Evolutionary conservation across 1,284 basidiomycete species (phyloP).

Genomic region (Leccinum fuscescens): DNA sequence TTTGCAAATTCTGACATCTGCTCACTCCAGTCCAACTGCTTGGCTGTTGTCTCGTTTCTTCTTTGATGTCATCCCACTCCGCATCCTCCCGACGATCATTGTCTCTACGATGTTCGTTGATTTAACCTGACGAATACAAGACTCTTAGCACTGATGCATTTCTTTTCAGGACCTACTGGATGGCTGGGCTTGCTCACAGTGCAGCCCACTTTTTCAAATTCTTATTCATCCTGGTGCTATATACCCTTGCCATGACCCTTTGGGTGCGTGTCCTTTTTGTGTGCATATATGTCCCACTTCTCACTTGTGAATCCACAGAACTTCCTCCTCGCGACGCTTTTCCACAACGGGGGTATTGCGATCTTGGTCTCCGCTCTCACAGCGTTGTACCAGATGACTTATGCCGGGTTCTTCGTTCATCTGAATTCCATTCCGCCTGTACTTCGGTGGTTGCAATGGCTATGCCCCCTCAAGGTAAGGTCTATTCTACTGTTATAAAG

Average conservation of each 20-base stretch:
- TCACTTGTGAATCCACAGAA: slow-evolving; percentile 52
- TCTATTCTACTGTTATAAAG: neutral
- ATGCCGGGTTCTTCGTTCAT: slow-evolving; percentile 85
- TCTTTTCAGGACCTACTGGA: slow-evolving; percentile 74
- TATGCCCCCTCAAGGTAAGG: slow-evolving; percentile 54
- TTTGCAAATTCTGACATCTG: slow-evolving; percentile 9
- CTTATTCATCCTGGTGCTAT: slow-evolving; percentile 74
- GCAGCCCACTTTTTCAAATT: slow-evolving; percentile 81
- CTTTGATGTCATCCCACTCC: slow-evolving; percentile 83
- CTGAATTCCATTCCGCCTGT: slow-evolving; percentile 77
- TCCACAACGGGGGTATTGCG: slow-evolving; percentile 84
- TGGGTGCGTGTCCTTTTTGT: slow-evolving; percentile 53
- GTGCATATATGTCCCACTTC: neutral
- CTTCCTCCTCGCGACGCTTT: slow-evolving; percentile 79
- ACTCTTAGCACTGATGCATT: slow-evolving; percentile 18
- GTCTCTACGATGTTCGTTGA: slow-evolving; percentile 67
- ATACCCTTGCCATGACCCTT: slow-evolving; percentile 78
- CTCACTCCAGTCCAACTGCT: slow-evolving; percentile 61
- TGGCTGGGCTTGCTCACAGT: slow-evolving; percentile 79
- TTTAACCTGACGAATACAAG: slow-evolving; percentile 20
- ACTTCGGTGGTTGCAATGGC: slow-evolving; percentile 85
- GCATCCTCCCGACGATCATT: slow-evolving; percentile 81
- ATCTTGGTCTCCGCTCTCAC: slow-evolving; percentile 78
- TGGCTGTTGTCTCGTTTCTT: slow-evolving; percentile 84
- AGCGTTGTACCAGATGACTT: slow-evolving; percentile 82